Evolutionary conservation across 768 basidiomycete genomes (phyloP), one percentile per base, ranked within the genome.

Genomic region (Tylopilus cervinicoccineus): DNA sequence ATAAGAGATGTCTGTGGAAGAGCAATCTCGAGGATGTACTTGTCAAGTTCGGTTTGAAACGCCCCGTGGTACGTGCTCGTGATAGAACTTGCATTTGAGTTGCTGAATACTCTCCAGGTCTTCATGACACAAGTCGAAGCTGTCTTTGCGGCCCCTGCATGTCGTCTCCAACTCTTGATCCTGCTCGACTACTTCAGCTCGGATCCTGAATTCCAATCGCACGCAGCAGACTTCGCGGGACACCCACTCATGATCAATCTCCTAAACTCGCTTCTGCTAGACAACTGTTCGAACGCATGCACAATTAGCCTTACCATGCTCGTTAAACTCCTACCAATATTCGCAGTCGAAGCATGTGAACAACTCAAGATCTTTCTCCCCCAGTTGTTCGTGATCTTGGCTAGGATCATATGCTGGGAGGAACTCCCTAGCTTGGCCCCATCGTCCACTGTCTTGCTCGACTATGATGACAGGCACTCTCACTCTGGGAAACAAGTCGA

Each of bases 341-440:
- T 90, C 48, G 88, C 88, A 6, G 78, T 85, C 2, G 71, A 80
- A 48, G 79, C 84, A 10, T 76, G 70, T 38, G 67, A 76, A 10
- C 68, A 72, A 7, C 72, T 93, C 47, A 82, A 79, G 56, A 55
- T 60, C 29, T 70, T 83, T 40, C 75, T 93, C 6, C 88, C 89
- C 3, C 74, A 68, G 40, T 70, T 91, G 5, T 72, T 90, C 33
- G 79, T 75, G 12, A 76, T 89, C 38, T 74, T 91, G 9, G 84
- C 85, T 0, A 73, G 86, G 45, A 74, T 83, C 16, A 70, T 91
- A 53, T 88, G 84, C 62, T 92, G 90, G 89, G 81, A 81, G 53
- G 79, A 80, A 47, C 65, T 76, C 44, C 68, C 71, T 17, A 64
- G 72, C 6, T 62, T 69, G 12, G 42, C 57, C 56, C 43, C 62